Percentiles rank a stretch among this genome's conserved stretches.
These are phyloP conservation scores for Quambalaria eucalypti DNA, from an alignment of 1,284 basidiomycete species.

Conservation along the genomic window DNA sequence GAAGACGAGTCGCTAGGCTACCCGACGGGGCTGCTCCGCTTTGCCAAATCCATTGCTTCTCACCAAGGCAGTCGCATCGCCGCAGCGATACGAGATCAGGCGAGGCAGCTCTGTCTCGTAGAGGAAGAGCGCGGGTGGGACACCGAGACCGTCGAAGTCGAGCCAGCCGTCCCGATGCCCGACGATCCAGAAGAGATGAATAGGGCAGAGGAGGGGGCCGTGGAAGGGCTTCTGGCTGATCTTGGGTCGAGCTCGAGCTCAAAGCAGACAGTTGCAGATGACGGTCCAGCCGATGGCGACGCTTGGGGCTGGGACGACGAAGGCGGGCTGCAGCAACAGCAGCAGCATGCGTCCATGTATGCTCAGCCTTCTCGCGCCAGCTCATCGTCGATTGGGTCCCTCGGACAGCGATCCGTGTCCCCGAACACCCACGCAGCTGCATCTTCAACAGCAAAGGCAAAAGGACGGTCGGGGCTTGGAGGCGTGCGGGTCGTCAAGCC, in stretches of 20 bases:
- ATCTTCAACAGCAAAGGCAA: neutral
- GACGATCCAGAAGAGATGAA: too few species aligned
- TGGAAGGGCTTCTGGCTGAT: neutral
- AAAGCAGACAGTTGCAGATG: neutral
- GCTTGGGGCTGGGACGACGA: neutral
- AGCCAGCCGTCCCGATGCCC: neutral
- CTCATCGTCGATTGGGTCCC: neutral
- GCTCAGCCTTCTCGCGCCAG: neutral
- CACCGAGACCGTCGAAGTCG: neutral
- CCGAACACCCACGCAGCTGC: neutral
- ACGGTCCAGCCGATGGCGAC: neutral
- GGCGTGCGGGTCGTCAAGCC: slow-evolving; percentile 23
- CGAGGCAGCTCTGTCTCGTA: neutral
- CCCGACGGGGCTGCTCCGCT: neutral
- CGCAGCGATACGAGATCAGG: neutral
- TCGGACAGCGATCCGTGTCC: neutral
- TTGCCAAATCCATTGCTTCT: neutral
- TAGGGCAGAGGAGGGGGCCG: neutral
- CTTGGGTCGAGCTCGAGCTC: neutral
- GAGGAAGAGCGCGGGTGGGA: neutral
- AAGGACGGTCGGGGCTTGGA: slow-evolving; percentile 9
- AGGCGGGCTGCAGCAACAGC: neutral
- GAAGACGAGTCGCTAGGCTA: neutral
- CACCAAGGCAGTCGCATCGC: neutral
- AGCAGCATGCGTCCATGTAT: neutral